Percentiles rank a stretch among this genome's conserved stretches.
Evolutionary conservation across 805 yeast genomes (phyloP).

Genomic region (Kurtzmaniella fragi): DNA sequence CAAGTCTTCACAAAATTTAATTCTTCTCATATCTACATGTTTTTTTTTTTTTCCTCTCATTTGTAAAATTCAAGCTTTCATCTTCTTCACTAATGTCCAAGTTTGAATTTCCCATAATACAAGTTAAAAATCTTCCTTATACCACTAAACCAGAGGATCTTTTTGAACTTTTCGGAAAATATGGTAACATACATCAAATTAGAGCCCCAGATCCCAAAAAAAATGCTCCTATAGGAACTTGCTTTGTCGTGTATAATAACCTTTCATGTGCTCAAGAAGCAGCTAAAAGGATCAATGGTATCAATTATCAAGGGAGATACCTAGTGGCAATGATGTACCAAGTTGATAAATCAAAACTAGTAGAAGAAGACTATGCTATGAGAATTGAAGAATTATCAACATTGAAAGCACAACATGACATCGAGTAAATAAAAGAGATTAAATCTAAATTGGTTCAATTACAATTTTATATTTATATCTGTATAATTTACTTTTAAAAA

Average conservation of each 20-base stretch:
- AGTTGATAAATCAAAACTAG: slow-evolving; percentile 34
- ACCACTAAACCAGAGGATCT: slow-evolving; percentile 41
- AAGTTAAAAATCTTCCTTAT: slow-evolving; percentile 56
- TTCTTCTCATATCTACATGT: no score
- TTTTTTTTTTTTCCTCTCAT: no score
- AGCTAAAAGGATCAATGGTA: slow-evolving; percentile 52
- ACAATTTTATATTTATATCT: neutral
- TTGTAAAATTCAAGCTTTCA: no score
- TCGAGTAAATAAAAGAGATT: slow-evolving; percentile 2
- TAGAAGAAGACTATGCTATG: slow-evolving; percentile 18
- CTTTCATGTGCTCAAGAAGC: slow-evolving; percentile 46
- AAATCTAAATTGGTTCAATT: no score
- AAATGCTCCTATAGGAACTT: slow-evolving; percentile 43
- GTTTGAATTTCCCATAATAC: slow-evolving; percentile 37
- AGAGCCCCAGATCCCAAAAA: slow-evolving; percentile 34
- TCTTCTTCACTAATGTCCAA: no score
- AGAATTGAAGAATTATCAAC: slow-evolving; percentile 23
- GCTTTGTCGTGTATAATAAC: slow-evolving; percentile 50
- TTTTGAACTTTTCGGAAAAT: slow-evolving; percentile 48
- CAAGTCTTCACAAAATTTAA: no score
- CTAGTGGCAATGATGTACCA: slow-evolving; percentile 46
- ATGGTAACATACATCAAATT: slow-evolving; percentile 53
- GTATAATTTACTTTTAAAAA: slow-evolving; percentile 1
- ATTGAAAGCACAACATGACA: slow-evolving; percentile 13
- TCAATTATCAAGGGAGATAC: slow-evolving; percentile 54